phyloP scores from a whole-genome alignment of 257 asterid species.

The Schizonepeta tenuifolia region DNA sequence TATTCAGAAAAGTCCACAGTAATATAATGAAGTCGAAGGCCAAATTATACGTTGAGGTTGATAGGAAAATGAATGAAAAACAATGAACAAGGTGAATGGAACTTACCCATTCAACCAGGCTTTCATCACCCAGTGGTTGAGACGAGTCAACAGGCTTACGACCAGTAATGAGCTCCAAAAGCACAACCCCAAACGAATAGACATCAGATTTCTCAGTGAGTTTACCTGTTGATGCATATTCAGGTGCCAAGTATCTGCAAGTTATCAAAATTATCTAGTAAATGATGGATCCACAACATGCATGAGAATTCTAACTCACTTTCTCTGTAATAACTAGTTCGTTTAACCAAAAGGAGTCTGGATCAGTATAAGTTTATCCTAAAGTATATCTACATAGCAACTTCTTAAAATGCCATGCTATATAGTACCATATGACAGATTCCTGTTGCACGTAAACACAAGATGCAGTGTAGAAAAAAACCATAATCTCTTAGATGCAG shows the following conservation, averaged over 20 bases:
- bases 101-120: conserved; percentile 89
- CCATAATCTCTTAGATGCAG: conserved; percentile 12
- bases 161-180: conserved; percentile 88
- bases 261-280: conserved; percentile 32
- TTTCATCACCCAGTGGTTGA: conserved; percentile 86
- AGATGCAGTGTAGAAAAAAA: conserved; percentile 22
- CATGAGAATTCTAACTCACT: not conserved
- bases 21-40: not conserved
- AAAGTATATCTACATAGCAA: not conserved
- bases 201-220: conserved; percentile 88
- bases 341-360: conserved; percentile 12
- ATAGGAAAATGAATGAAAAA: conserved; percentile 15
- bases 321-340: not conserved
- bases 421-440: conserved; percentile 3
- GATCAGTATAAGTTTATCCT: not conserved
- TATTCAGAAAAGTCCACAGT: not conserved
- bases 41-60: not conserved
- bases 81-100: conserved; percentile 25
- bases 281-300: conserved; percentile 21
- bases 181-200: conserved; percentile 82
- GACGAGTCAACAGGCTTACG: conserved; percentile 86
- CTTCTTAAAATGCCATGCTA: conserved; percentile 9
- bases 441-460: conserved; percentile 10
- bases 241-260: conserved; percentile 88
- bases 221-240: conserved; percentile 89